Evolutionary conservation across 345 rosid genomes (phyloP), one percentile per base, ranked within the genome.

Genomic region (Alliaria petiolata): DNA sequence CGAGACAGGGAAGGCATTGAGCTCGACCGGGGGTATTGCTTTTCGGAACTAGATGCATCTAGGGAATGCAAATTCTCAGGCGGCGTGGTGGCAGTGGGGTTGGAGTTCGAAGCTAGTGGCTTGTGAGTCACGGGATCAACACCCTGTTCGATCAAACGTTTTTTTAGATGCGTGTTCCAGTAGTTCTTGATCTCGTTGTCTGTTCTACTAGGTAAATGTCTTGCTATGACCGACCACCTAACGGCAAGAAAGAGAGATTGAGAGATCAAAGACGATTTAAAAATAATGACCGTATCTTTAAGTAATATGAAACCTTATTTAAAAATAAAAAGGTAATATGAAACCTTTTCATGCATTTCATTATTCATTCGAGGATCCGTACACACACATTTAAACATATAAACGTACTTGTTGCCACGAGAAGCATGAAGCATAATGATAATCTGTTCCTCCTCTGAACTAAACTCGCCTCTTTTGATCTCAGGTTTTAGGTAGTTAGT

Each of bases 191-290:
- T 84, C 67, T 87, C 92, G 53, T 87, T 87, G 47, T 87, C 92
- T 4, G 92, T 87, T 38, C 92, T 59, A 17, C 89, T 85, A 0
- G 90, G 86, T 28, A 85, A 75, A 64, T 83, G 92, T 31, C 86
- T 72, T 11, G 92, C 89, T 52, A 87, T 87, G 20, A 85, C 86
- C 33, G 92, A 87, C 92, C 92, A 87, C 75, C 92, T 87, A 57
- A 30, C 39, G 44, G 3, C 22, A 55, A 30, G 16, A n/a, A 17
- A 65, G 33, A 61, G 33, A n/a, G 26, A 20, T 11, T 30, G 9
- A 61, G 33, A 33, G 30, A 57, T 26, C 49, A 8, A 9, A 42
- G 39, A 53, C 14, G 46, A 0, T 0, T 7, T 6, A 4, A 17
- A 35, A 56, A 35, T 34, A 0, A 10, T 56, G 6, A 62, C 43